Conservation (phyloP, 164 flowering plant genomes). For the Liriodendron chinense region DNA sequence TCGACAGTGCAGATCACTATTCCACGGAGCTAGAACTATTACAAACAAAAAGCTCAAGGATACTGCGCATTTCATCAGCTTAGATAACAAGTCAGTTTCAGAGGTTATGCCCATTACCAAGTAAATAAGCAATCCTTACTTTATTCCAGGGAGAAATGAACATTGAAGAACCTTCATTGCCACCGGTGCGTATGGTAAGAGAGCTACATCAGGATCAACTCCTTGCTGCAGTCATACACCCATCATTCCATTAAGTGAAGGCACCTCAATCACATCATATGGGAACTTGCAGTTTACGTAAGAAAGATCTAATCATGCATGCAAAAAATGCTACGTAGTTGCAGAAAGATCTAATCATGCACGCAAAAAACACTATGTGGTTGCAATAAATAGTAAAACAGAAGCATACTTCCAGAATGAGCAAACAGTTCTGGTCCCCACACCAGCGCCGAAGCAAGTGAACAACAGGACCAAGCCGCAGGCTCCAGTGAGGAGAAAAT, state of each 20-base stretch:
- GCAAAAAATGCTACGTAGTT: not conserved
- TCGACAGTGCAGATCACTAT: not conserved
- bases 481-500: conserved; percentile 83
- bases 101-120: not conserved
- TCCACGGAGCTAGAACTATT: not conserved
- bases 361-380: not conserved
- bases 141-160: conserved; percentile 79
- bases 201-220: conserved; percentile 51
- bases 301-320: not conserved
- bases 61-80: not conserved
- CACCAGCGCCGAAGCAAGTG: conserved; percentile 86
- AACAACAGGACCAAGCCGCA: conserved; percentile 81
- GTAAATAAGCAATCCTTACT: conserved; percentile 32
- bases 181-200: conserved; percentile 75
- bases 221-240: conserved; percentile 43
- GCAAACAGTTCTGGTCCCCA: conserved; percentile 59
- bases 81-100: not conserved
- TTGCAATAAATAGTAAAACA: not conserved
- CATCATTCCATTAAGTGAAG: not conserved
- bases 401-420: conserved; percentile 68
- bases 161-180: conserved; percentile 82
- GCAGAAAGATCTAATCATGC: not conserved
- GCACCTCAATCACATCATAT: not conserved
- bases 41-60: not conserved
- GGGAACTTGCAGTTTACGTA: not conserved